Conservation (phyloP, 345 rosid species). For the Dipteronia sinensis region DNA sequence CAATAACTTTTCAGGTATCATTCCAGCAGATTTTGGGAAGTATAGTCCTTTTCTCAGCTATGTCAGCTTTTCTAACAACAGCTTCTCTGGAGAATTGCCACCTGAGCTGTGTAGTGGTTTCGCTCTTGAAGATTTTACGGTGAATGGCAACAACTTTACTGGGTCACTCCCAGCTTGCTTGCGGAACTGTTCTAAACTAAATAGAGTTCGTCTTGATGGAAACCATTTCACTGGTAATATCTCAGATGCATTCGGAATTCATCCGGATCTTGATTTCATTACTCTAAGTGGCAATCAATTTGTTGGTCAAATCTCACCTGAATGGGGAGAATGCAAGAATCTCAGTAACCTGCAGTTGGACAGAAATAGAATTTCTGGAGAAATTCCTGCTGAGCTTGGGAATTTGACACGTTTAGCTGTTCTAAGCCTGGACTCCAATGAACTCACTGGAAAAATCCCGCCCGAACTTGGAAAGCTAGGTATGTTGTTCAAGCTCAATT, state of each 20-base stretch:
- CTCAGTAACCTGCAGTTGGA: constrained; percentile 57
- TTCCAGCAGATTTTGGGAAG: constrained; percentile 60
- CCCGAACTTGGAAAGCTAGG: constrained; percentile 46
- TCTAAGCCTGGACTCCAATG: constrained; percentile 49
- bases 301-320: constrained; percentile 49
- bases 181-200: constrained; percentile 43
- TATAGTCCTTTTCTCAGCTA: constrained; percentile 34
- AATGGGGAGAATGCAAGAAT: constrained; percentile 64
- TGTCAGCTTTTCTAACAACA: constrained; percentile 62
- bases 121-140: constrained; percentile 33
- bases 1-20: constrained; percentile 53
- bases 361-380: constrained; percentile 54
- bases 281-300: constrained; percentile 51
- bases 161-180: constrained; percentile 64
- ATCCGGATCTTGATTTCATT: constrained; percentile 42
- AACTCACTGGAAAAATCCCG: constrained; percentile 54
- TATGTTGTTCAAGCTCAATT: constrained; percentile 39
- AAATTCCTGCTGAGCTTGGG: constrained; percentile 57
- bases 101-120: constrained; percentile 53
- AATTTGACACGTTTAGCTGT: constrained; percentile 37
- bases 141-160: constrained; percentile 50
- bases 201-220: constrained; percentile 44
- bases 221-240: constrained; percentile 61
- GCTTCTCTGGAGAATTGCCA: constrained; percentile 61
- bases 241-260: constrained; percentile 53